These are phyloP conservation scores for Tubosaeta brunneosetosa DNA, from an alignment of 768 basidiomycete genomes.

Conservation along the genomic window DNA sequence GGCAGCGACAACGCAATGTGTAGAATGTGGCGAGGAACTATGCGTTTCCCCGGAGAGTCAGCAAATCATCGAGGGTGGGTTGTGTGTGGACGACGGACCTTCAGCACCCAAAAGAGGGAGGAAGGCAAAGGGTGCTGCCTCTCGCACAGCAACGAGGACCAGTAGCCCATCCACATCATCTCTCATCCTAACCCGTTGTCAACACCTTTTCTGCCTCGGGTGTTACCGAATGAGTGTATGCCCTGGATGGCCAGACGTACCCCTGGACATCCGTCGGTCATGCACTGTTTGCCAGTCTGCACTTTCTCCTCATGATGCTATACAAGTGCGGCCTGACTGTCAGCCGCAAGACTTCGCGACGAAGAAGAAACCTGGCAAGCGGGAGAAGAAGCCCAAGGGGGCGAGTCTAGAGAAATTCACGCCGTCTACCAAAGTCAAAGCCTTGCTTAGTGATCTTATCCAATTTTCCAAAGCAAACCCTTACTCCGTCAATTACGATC, in stretches of 20 bases:
- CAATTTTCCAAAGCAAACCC: slow-evolving; percentile 82
- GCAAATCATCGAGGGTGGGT: slow-evolving; percentile 36
- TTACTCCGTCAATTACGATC: slow-evolving; percentile 83
- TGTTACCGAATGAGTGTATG: slow-evolving; percentile 83
- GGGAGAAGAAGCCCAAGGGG: slow-evolving; percentile 64
- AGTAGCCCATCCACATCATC: slow-evolving; percentile 62
- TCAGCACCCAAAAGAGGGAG: slow-evolving; percentile 46
- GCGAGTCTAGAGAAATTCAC: slow-evolving; percentile 51
- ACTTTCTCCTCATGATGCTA: slow-evolving; percentile 67
- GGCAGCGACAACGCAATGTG: slow-evolving; percentile 82
- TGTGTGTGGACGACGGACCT: slow-evolving; percentile 48
- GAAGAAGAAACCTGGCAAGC: slow-evolving; percentile 63
- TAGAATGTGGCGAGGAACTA: slow-evolving; percentile 81
- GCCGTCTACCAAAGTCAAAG: slow-evolving; percentile 86
- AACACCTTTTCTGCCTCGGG: slow-evolving; percentile 84
- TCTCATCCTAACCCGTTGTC: slow-evolving; percentile 84
- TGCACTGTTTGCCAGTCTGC: slow-evolving; percentile 78
- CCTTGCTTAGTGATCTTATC: slow-evolving; percentile 74
- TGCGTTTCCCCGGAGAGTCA: slow-evolving; percentile 43
- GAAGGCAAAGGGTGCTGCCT: slow-evolving; percentile 52
- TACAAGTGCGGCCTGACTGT: slow-evolving; percentile 71
- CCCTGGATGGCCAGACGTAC: slow-evolving; percentile 74
- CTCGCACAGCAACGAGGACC: slow-evolving; percentile 69
- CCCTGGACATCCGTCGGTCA: slow-evolving; percentile 48
- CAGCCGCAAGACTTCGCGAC: slow-evolving; percentile 34